Evolutionary conservation across 2,329 filamentous ascomycete genomes (phyloP).

Genomic region (Endothia cerciana): DNA sequence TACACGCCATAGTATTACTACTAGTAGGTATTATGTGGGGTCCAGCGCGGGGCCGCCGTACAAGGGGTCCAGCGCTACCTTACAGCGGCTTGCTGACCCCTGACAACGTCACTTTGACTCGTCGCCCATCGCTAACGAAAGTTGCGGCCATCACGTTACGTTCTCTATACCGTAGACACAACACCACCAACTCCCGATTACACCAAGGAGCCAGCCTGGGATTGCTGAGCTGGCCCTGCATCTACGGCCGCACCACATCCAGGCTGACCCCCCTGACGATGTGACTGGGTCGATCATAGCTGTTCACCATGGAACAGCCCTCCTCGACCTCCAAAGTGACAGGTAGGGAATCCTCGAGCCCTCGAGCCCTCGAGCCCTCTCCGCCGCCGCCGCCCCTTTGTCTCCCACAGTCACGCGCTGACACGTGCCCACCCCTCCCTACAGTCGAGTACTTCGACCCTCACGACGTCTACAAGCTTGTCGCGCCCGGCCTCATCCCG

Average conservation of each 20-base stretch:
- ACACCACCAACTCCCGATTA: not conserved
- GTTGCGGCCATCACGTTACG: not conserved
- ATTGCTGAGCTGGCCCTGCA: slow-evolving; percentile 28
- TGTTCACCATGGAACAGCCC: slow-evolving; percentile 64
- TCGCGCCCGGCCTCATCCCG: slow-evolving; percentile 76
- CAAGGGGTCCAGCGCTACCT: not conserved
- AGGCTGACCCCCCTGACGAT: slow-evolving; percentile 4
- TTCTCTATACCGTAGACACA: not conserved
- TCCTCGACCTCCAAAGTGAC: slow-evolving; percentile 78
- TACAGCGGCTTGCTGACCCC: slow-evolving; percentile 4
- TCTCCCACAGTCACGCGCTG: slow-evolving; percentile 18
- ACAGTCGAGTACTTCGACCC: slow-evolving; percentile 96
- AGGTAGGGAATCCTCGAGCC: slow-evolving; percentile 50
- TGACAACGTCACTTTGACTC: not conserved
- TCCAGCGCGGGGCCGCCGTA: not conserved
- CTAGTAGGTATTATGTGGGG: not conserved
- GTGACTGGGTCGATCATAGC: slow-evolving; percentile 34
- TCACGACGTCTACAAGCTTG: slow-evolving; percentile 80
- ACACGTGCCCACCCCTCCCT: slow-evolving; percentile 9
- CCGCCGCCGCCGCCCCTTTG: slow-evolving; percentile 30
- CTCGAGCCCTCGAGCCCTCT: slow-evolving; percentile 8
- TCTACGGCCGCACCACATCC: slow-evolving; percentile 7
- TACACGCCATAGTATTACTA: too few relatives aligned
- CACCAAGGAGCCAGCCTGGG: slow-evolving; percentile 8
- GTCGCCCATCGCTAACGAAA: not conserved